Percentiles rank a stretch among this genome's conserved stretches.
phyloP scores from a whole-genome alignment of 768 basidiomycete genomes.

The Suillus subluteus region DNA sequence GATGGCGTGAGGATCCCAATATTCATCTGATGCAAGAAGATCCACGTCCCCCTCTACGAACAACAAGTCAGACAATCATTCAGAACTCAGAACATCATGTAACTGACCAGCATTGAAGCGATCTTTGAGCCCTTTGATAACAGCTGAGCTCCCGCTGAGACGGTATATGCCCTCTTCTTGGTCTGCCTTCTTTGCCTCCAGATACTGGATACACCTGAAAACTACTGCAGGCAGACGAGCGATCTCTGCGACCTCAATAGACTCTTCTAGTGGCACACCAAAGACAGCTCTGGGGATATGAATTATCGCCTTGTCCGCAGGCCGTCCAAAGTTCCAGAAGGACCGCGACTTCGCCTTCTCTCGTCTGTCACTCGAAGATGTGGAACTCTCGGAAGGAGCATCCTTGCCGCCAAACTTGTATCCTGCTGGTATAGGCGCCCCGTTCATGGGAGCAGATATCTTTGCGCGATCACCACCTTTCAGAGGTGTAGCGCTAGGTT shows the following conservation, averaged over 20 bases:
- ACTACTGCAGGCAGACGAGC: conserved; percentile 92
- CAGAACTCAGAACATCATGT: conserved; percentile 12
- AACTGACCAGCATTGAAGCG: conserved; percentile 85
- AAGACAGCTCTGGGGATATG: conserved; percentile 78
- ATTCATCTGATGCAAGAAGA: conserved; percentile 84
- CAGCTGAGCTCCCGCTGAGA: conserved; percentile 90
- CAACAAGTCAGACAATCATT: conserved; percentile 13
- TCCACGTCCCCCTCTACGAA: conserved; percentile 92
- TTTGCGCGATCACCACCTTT: conserved; percentile 74
- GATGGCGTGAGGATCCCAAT: conserved; percentile 97
- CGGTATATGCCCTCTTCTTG: conserved; percentile 98
- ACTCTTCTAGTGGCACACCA: conserved; percentile 84
- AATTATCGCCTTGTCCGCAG: conserved; percentile 45
- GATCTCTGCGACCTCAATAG: conserved; percentile 86
- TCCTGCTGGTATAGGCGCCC: conserved; percentile 82
- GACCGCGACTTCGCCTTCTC: conserved; percentile 92
- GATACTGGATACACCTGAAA: conserved; percentile 93
- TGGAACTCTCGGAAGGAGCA: conserved; percentile 43
- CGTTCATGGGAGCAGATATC: conserved; percentile 88
- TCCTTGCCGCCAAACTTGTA: conserved; percentile 91
- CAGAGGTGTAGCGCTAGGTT: conserved; percentile 51
- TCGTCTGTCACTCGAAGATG: conserved; percentile 63
- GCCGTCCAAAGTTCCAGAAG: conserved; percentile 91
- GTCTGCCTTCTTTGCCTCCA: conserved; percentile 92
- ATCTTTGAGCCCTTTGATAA: conserved; percentile 92